Conservation (phyloP, 2,329 filamentous ascomycete genomes). For the Achaetomium macrosporum region DNA sequence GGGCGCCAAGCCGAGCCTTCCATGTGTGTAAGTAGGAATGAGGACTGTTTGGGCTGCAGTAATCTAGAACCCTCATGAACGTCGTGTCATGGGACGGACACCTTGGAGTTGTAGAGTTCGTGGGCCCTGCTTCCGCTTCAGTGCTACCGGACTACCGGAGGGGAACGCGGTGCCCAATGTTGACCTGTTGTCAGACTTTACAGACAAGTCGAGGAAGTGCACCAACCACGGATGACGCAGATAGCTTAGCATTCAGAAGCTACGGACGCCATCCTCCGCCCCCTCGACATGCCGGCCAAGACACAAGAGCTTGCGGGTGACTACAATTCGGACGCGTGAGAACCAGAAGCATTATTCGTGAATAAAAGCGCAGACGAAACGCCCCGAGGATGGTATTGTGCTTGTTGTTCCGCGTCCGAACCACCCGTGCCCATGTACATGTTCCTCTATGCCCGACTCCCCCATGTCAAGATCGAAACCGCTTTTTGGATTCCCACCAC, state of each 20-base stretch:
- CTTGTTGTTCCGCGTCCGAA: conserved; percentile 25
- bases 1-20: too few relatives aligned
- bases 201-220: not conserved
- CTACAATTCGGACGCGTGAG: conserved; percentile 7
- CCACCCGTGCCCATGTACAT: conserved; percentile 28
- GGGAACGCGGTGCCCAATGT: not conserved
- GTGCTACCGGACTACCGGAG: not conserved
- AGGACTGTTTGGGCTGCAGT: too few relatives aligned
- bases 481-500: conserved; percentile 19
- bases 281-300: conserved; percentile 1
- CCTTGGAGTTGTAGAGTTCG: not conserved
- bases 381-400: conserved; percentile 29
- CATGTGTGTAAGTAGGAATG: too few relatives aligned
- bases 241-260: conserved; percentile 10
- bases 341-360: conserved; percentile 24
- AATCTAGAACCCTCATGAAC: too few relatives aligned
- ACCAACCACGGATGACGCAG: not conserved
- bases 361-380: conserved; percentile 27
- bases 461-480: conserved; percentile 25
- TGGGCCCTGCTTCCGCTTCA: not conserved
- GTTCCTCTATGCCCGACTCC: conserved; percentile 24
- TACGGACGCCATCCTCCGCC: not conserved
- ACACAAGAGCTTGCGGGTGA: conserved; percentile 1
- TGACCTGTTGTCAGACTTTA: not conserved
- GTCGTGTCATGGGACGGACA: too few relatives aligned